Evolutionary conservation across 2,329 filamentous ascomycete species (phyloP).

Genomic region (Cercospora beticola): DNA sequence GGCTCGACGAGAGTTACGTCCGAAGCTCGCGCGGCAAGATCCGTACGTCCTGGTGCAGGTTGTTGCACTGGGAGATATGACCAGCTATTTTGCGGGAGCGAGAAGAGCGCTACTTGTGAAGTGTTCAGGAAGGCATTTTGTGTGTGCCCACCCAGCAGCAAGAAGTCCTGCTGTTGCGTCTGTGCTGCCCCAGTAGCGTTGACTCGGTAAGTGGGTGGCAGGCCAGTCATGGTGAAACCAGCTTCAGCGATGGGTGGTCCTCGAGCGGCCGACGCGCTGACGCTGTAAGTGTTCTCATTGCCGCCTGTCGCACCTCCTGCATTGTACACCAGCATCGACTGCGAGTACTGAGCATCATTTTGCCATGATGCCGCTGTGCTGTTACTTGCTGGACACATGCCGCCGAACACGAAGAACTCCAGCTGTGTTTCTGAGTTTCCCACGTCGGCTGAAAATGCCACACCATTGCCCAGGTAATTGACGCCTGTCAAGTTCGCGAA

Average conservation of each 20-base stretch:
- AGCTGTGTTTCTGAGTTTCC: constrained; percentile 55
- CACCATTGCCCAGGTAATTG: constrained; percentile 59
- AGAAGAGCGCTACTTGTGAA: constrained; percentile 85
- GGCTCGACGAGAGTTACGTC: constrained; percentile 63
- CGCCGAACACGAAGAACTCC: constrained; percentile 75
- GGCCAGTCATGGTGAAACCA: constrained; percentile 77
- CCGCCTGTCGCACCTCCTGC: constrained; percentile 44
- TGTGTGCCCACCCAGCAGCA: constrained; percentile 84
- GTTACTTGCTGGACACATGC: constrained; percentile 70
- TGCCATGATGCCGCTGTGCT: constrained; percentile 60
- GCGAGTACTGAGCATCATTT: constrained; percentile 72
- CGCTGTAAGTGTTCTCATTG: constrained; percentile 44
- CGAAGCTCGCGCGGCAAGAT: constrained; percentile 52
- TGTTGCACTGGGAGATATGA: constrained; percentile 69
- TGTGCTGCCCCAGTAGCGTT: constrained; percentile 55
- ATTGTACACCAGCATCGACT: constrained; percentile 69
- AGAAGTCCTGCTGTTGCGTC: constrained; percentile 73
- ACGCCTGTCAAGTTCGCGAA: constrained; percentile 44
- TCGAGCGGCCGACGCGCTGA: constrained; percentile 51
- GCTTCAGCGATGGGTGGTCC: constrained; percentile 77
- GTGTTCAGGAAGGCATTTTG: constrained; percentile 85
- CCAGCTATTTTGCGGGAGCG: constrained; percentile 82
- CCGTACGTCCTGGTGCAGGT: constrained; percentile 48
- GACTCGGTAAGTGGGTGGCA: constrained; percentile 69
- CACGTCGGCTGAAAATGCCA: constrained; percentile 67